Conservation (phyloP, 2,329 filamentous ascomycete species). For the Apiospora arundinis region DNA sequence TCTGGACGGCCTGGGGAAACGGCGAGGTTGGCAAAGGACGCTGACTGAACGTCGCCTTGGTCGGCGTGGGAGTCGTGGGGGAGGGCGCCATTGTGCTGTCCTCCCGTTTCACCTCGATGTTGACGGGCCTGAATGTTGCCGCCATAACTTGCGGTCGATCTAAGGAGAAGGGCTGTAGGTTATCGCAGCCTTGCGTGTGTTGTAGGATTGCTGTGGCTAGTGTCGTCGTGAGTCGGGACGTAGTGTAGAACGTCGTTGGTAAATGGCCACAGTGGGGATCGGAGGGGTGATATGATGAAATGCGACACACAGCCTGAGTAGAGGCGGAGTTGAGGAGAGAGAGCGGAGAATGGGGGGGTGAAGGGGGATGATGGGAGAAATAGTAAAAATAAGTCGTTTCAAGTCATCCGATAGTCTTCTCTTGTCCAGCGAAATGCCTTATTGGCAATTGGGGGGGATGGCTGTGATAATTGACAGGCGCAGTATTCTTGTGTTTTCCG, state of each 20-base stretch:
- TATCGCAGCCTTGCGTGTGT: not conserved
- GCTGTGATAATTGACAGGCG: constrained; percentile 15
- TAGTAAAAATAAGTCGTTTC: constrained; percentile 2
- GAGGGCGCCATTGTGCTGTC: constrained; percentile 35
- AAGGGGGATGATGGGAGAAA: constrained; percentile 13
- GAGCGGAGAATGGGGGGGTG: not conserved
- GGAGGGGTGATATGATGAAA: constrained; percentile 26
- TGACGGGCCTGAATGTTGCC: constrained; percentile 56
- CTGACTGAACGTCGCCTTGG: constrained; percentile 63
- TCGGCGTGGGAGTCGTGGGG: constrained; percentile 62
- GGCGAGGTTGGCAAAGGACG: constrained; percentile 60
- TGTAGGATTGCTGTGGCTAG: constrained; percentile 3
- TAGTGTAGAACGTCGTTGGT: constrained; percentile 24
- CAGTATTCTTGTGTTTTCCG: not conserved
- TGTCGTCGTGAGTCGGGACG: constrained; percentile 28
- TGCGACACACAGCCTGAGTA: constrained; percentile 29
- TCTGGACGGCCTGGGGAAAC: constrained; percentile 57
- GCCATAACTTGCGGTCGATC: constrained; percentile 45
- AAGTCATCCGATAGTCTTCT: constrained; percentile 17
- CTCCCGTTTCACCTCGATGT: constrained; percentile 42
- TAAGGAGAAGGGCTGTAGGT: not conserved
- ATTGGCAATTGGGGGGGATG: constrained; percentile 9
- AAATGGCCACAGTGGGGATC: constrained; percentile 27
- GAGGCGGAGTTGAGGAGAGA: constrained; percentile 15
- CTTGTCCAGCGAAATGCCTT: not conserved